Evolutionary conservation across 2,329 filamentous ascomycete genomes (phyloP).

Genomic region (Colletotrichum nymphaeae): DNA sequence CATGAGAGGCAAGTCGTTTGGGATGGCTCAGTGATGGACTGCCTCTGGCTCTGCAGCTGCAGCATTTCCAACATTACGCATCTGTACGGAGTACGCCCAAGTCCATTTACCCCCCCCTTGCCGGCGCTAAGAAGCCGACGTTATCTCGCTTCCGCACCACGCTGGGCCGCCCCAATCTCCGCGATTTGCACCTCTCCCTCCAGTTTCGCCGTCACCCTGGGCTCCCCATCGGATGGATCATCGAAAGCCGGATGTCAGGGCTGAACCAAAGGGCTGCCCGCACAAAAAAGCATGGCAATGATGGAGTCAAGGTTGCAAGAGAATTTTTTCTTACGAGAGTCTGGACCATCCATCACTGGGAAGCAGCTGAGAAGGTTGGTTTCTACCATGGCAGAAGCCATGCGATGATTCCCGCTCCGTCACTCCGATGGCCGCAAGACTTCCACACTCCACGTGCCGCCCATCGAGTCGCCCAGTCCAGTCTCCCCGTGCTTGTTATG

Average conservation of each 20-base stretch:
- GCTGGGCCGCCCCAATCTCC: constrained; percentile 31
- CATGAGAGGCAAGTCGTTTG: background rate
- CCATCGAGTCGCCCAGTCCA: background rate
- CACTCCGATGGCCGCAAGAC: background rate
- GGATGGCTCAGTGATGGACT: background rate
- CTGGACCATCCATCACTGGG: constrained; percentile 6
- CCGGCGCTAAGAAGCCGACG: constrained; percentile 11
- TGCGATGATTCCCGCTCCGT: background rate
- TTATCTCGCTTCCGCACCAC: constrained; percentile 32
- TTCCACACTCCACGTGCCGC: constrained; percentile 23
- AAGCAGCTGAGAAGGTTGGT: background rate
- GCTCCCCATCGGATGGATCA: constrained; percentile 8
- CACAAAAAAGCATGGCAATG: background rate
- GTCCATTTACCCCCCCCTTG: constrained; percentile 4
- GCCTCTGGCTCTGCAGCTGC: background rate
- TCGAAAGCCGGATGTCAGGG: background rate
- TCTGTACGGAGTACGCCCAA: background rate
- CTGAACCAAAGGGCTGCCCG: background rate
- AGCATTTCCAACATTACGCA: background rate
- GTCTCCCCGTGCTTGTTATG: constrained; percentile 15
- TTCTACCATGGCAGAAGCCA: background rate
- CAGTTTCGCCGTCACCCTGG: constrained; percentile 11
- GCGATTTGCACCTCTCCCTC: constrained; percentile 10
- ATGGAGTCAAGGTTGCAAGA: constrained; percentile 18
- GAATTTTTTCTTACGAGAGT: background rate